Percentiles rank a stretch among this genome's conserved stretches.
Conservation (phyloP, 495 filamentous ascomycete genomes). For the Aspergillus olivimuriae region DNA sequence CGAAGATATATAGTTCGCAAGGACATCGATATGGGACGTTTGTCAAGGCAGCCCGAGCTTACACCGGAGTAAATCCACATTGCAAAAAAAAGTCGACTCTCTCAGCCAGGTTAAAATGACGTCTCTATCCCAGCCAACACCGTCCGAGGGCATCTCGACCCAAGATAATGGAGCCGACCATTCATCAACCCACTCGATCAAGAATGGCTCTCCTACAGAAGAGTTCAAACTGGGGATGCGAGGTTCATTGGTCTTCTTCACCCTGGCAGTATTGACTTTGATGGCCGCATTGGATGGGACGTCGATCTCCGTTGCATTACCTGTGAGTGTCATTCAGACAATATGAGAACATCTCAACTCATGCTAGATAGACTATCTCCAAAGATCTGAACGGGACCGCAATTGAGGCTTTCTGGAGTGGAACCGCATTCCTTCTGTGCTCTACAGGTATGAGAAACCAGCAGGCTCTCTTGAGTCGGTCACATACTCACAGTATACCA, state of each 20-base stretch:
- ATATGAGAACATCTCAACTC: background rate
- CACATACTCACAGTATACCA: background rate
- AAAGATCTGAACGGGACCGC: constrained; percentile 36
- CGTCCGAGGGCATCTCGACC: too few species aligned
- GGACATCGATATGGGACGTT: too few species aligned
- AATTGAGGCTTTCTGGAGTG: constrained; percentile 49
- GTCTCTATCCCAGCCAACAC: too few species aligned
- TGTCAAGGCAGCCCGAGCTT: too few species aligned
- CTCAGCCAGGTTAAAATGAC: too few species aligned
- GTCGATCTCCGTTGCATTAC: constrained; percentile 62
- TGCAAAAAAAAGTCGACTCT: too few species aligned
- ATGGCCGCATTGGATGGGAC: constrained; percentile 65
- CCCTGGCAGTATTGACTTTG: constrained; percentile 51
- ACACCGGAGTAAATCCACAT: too few species aligned
- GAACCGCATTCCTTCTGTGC: constrained; percentile 44
- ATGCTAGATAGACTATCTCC: constrained; percentile 7
- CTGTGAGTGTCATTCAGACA: constrained; percentile 30
- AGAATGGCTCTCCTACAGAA: background rate
- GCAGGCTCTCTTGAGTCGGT: background rate
- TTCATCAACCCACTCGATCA: background rate
- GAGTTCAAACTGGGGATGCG: background rate
- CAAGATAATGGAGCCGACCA: too few species aligned
- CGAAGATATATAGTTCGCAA: too few species aligned
- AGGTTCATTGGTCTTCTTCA: constrained; percentile 28
- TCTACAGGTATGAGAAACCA: constrained; percentile 18